Base-by-base conservation (phyloP, 192 early-diverging fungal species). In the Entomortierella chlamydospora region DNA sequence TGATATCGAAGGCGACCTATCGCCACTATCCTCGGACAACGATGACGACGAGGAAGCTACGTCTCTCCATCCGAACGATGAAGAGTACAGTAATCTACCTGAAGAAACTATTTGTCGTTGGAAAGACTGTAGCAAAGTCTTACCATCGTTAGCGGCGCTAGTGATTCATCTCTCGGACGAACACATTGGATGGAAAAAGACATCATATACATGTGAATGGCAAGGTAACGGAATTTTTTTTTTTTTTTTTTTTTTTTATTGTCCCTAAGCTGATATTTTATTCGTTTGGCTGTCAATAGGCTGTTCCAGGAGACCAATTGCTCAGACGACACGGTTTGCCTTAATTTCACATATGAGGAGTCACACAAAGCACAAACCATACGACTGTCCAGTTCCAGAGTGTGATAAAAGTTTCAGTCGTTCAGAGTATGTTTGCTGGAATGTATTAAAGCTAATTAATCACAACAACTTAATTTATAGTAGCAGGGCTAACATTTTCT, bases 301-400 rank as follows among this genome's bases (percentile, higher is more conserved):
- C 20, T 89, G 88, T 68, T 55, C 82, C 33, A 73, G 86, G 54
- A 80, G 81, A 57, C 81, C 83, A 4, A 81, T 81, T 18, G 84
- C 84, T 51, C 83, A 84, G 59, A 84, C 84, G 31, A 86, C 83
- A 43, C 79, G 88, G 20, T 89, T 87, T 76, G 86, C 88, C 11
- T 68, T 89, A n/a, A 85, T 89, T 37, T 84, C 85, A 43, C 88
- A 89, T 52, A 73, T 89, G 65, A 68, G 88, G 41, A 89, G 84
- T 51, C 88, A 89, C 58, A 89, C 88, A 2, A 85, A 85, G 7
- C 86, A 89, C 57, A 89, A 89, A 41, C 88, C 88, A 1, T 89
- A 84, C 64, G 85, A 85, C 51, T 89, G 88, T 37, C 72, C 77
- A 47, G 72, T 73, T 17, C 72, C 70, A 63, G 76, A 79, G 49